Base-by-base conservation (phyloP, 495 filamentous ascomycete species). In the Annulohypoxylon bovei region DNA sequence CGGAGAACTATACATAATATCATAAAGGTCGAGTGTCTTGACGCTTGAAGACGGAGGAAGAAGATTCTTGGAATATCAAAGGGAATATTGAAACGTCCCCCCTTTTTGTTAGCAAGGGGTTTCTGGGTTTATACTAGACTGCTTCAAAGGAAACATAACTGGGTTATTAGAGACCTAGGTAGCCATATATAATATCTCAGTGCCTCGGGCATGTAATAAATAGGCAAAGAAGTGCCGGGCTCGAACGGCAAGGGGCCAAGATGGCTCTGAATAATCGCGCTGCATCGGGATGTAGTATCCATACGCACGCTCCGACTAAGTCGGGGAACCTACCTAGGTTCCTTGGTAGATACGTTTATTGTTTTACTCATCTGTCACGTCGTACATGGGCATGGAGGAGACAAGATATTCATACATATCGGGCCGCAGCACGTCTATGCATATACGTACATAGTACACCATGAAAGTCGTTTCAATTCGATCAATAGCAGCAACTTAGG, bases 211-310 rank as follows among this genome's bases (percentile, higher is more conserved):
- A 27, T 27, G 6, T 11, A 27, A 27, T 23, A 27, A 4, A 11
- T 30, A 30, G 3, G 16, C 2, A 22, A 3, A 2, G 20, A 33
- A 16, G 16, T 33, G 28, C 8, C 49, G 30, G 30, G 11, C 25
- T 52, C 23, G 5, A 53, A 7, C 28, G 23, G 7, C 4, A 33
- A 27, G 28, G 16, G 28, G 46, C 49, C 49, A 53, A 53, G 53
- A 18, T 37, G 53, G 63, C 32, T 60, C 68, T 71, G 68, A 71
- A 63, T 67, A 71, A 71, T 67, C 68, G 68, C 63, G 46, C 16
- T 71, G 68, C 68, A 65, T 66, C 30, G 37, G 32, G 30, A 61
- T 28, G 56, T 62, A 54, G 12, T 25, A 32, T 23, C 50, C 12
- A 37, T 39, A 46, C 18, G 42, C 28, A 18, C 16, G 39, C 5